Evolutionary conservation across 139 green algal species (phyloP).

Genomic region (Closterium sp.): DNA sequence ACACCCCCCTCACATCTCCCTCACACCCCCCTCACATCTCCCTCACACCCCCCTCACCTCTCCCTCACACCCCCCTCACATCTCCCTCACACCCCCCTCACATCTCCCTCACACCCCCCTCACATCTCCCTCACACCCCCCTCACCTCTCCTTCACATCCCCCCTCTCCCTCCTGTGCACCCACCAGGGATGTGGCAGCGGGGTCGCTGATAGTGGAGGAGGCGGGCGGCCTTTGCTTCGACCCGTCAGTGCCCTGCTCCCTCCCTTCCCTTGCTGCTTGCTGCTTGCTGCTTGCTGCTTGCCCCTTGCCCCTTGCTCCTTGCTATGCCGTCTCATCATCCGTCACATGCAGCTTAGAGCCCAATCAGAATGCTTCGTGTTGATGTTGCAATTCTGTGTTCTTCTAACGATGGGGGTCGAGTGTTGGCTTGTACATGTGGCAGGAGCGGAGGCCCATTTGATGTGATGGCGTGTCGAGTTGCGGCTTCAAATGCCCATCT

Average conservation of each 20-base stretch:
- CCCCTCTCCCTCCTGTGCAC: not conserved
- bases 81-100: not conserved
- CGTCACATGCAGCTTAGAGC: too few relatives aligned
- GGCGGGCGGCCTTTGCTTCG: slow-evolving; percentile 15
- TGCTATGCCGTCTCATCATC: too few relatives aligned
- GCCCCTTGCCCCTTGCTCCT: too few relatives aligned
- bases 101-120: not conserved
- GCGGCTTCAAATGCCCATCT: slow-evolving; percentile 30
- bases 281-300: slow-evolving; percentile 19
- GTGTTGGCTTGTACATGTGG: too few relatives aligned
- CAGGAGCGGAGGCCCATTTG: slow-evolving; percentile 17
- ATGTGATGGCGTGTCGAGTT: slow-evolving; percentile 27
- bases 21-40: not conserved
- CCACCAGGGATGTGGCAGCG: slow-evolving; percentile 39
- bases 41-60: not conserved
- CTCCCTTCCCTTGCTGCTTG: not conserved
- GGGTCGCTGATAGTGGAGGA: slow-evolving; percentile 26
- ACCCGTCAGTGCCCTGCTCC: slow-evolving; percentile 28
- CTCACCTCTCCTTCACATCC: not conserved
- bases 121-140: not conserved
- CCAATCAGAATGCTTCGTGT: too few relatives aligned
- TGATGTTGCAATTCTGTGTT: too few relatives aligned
- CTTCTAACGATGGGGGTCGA: too few relatives aligned
- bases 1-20: too few relatives aligned
- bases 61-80: too few relatives aligned